These are phyloP conservation scores for Galerina marginata DNA, from an alignment of 768 basidiomycete genomes.

Conservation along the genomic window DNA sequence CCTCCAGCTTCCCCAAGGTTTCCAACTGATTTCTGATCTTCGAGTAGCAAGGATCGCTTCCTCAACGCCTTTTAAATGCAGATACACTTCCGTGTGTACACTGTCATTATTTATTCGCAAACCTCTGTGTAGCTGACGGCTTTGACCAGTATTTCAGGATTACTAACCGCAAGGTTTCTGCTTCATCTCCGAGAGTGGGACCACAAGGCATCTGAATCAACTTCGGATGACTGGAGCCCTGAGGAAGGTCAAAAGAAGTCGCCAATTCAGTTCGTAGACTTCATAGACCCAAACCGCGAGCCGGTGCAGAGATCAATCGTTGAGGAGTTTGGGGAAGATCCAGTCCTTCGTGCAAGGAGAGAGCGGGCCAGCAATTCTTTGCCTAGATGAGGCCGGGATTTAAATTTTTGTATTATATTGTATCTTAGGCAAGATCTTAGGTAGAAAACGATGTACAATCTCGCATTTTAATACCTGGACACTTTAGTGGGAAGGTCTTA, in stretches of 20 bases:
- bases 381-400: too few species aligned
- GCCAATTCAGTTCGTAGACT: neutral
- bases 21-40: too few species aligned
- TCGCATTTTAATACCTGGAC: too few species aligned
- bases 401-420: too few species aligned
- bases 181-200: slow-evolving; percentile 23
- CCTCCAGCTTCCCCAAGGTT: neutral
- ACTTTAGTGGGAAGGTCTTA: too few species aligned
- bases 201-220: neutral
- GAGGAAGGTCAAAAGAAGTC: neutral
- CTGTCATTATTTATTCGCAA: neutral
- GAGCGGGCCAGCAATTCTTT: too few species aligned
- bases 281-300: neutral
- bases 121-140: neutral
- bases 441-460: too few species aligned
- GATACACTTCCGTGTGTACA: slow-evolving; percentile 18
- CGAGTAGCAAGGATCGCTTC: slow-evolving; percentile 13
- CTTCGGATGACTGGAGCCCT: neutral
- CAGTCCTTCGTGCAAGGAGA: too few species aligned
- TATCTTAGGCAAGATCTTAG: too few species aligned
- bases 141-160: slow-evolving; percentile 5
- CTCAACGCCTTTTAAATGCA: slow-evolving; percentile 20
- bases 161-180: slow-evolving; percentile 24
- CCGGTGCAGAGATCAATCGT: neutral
- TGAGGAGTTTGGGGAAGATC: slow-evolving; percentile 1